A percentile compares a stretch with the other conserved stretches of the same genome.
Evolutionary conservation across 2,329 filamentous ascomycete species (phyloP).

Genomic region (Phaeosphaeriaceae sp.): DNA sequence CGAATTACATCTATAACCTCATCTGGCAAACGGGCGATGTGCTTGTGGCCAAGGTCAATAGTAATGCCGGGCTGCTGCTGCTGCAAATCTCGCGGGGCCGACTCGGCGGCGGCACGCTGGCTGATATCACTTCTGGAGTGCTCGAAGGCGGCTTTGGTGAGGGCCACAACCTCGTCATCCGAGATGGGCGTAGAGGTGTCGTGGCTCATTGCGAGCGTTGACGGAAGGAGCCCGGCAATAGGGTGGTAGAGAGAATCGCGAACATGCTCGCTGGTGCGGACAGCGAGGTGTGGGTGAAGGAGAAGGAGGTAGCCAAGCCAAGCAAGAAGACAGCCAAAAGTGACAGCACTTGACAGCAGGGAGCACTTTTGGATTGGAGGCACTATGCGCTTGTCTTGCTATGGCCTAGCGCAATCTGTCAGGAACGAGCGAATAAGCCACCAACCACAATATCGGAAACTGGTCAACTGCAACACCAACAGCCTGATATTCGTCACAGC

Average conservation of each 20-base stretch:
- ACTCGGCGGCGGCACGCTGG: constrained; percentile 58
- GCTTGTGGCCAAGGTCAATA: constrained; percentile 77
- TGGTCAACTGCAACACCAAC: constrained; percentile 13
- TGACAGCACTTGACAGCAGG: constrained; percentile 10
- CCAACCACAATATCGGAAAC: constrained; percentile 17
- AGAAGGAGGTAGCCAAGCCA: neutral
- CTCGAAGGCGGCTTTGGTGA: constrained; percentile 71
- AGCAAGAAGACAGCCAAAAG: constrained; percentile 3
- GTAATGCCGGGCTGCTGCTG: constrained; percentile 71
- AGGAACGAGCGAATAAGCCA: constrained; percentile 6
- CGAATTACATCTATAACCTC: constrained; percentile 79
- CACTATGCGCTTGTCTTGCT: neutral
- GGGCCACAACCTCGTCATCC: constrained; percentile 67
- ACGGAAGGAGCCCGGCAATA: constrained; percentile 11
- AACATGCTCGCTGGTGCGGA: constrained; percentile 11
- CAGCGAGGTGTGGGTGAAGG: constrained; percentile 1
- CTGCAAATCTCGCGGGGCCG: constrained; percentile 62
- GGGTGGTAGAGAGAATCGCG: constrained; percentile 11
- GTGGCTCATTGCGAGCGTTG: constrained; percentile 46
- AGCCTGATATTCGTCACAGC: constrained; percentile 9
- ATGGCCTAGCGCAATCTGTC: constrained; percentile 12
- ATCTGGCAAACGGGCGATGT: constrained; percentile 73
- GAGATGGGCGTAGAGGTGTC: constrained; percentile 57
- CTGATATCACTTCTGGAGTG: constrained; percentile 70
- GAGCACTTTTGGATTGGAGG: constrained; percentile 7